phyloP scores from a whole-genome alignment of 179 eudicot genomes.

The Beta corolliflora region DNA sequence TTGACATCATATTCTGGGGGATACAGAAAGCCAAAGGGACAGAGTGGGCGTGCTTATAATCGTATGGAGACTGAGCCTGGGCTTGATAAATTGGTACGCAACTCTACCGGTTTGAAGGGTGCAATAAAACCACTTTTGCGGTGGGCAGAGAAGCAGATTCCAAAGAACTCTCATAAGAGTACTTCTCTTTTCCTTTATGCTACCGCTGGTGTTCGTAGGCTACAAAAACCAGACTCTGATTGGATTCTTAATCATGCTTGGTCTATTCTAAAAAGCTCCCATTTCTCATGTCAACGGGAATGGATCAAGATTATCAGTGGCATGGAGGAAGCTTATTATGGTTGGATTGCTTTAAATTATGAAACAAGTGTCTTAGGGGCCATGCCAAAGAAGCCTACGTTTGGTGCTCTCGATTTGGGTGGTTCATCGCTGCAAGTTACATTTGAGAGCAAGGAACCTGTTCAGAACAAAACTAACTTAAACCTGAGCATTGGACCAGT shows the following conservation, averaged over 20 bases:
- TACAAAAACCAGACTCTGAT: constrained; percentile 75
- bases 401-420: constrained; percentile 96
- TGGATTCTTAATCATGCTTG: constrained; percentile 87
- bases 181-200: constrained; percentile 90
- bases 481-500: constrained; percentile 84
- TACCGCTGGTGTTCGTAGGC: constrained; percentile 97
- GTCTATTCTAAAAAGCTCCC: constrained; percentile 64
- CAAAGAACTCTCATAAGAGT: constrained; percentile 65
- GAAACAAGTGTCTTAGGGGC: constrained; percentile 74
- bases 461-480: constrained; percentile 64
- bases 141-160: constrained; percentile 97
- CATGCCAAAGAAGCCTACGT: constrained; percentile 68
- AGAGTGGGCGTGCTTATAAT: constrained; percentile 87
- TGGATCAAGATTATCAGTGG: constrained; percentile 94
- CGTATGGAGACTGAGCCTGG: constrained; percentile 99
- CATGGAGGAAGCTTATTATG: constrained; percentile 96
- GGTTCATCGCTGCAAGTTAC: constrained; percentile 98
- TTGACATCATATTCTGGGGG: constrained; percentile 71
- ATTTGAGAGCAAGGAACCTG: constrained; percentile 71
- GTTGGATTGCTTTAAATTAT: constrained; percentile 97
- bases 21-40: constrained; percentile 54
- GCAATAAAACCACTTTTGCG: constrained; percentile 81
- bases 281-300: constrained; percentile 70
- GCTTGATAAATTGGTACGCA: constrained; percentile 88
- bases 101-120: constrained; percentile 63